Conservation (phyloP, 2,329 filamentous ascomycete species). For the Ploettnerulaceae sp. region DNA sequence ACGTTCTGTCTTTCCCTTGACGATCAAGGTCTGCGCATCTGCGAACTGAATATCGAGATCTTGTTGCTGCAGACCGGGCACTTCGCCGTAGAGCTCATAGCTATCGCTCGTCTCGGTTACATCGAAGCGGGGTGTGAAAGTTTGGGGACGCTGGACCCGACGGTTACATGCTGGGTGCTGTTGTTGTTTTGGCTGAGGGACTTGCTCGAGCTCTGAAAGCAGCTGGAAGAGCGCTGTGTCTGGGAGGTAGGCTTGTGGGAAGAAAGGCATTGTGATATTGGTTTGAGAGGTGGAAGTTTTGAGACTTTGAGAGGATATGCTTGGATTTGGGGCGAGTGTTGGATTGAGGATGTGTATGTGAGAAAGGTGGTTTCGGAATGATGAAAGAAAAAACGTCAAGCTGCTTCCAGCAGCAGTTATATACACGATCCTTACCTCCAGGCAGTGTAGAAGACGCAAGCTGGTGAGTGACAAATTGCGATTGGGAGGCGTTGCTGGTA, state of each 20-base stretch:
- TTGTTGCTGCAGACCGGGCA: slow-evolving; percentile 67
- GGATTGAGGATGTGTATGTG: neutral
- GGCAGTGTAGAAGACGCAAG: slow-evolving; percentile 24
- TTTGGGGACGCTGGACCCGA: slow-evolving; percentile 33
- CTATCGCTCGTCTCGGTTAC: slow-evolving; percentile 61
- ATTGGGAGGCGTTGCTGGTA: slow-evolving; percentile 20
- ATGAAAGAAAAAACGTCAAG: slow-evolving; percentile 14
- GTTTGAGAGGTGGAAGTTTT: slow-evolving; percentile 7
- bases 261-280: slow-evolving; percentile 28
- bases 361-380: slow-evolving; percentile 25
- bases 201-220: slow-evolving; percentile 53
- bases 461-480: slow-evolving; percentile 23
- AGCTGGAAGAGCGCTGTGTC: slow-evolving; percentile 49
- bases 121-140: slow-evolving; percentile 72
- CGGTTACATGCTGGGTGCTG: slow-evolving; percentile 13
- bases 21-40: slow-evolving; percentile 65
- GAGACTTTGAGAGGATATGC: slow-evolving; percentile 2
- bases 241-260: slow-evolving; percentile 24
- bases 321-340: slow-evolving; percentile 5
- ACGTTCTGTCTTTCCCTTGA: slow-evolving; percentile 50
- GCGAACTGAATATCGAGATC: slow-evolving; percentile 73
- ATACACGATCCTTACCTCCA: slow-evolving; percentile 15
- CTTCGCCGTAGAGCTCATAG: slow-evolving; percentile 76
- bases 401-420: slow-evolving; percentile 18
- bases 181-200: slow-evolving; percentile 8